Base-by-base conservation (phyloP, 192 early-diverging fungal species). In the Backusella sp. region DNA sequence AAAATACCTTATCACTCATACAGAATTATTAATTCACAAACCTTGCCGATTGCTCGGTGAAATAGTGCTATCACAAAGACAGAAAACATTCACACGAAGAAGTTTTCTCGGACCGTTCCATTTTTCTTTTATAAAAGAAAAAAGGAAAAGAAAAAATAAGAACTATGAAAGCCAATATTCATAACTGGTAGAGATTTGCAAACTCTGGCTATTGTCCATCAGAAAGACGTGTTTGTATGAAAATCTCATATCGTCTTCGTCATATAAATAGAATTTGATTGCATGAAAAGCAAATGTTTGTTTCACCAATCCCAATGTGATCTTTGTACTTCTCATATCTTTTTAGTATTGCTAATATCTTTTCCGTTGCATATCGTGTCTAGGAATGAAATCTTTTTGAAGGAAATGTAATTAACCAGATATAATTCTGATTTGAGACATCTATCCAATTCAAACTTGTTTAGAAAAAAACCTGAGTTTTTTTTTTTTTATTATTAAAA, bases 1-100 rank as follows among this genome's bases (percentile, higher is more conserved):
- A 62, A 62, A 62, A 26, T 62, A 26, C 56, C 56, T 62, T 26
- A 62, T 62, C 56, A 14, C 26, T 12, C 11, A 28, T 62, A 26
- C 23, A 62, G 11, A 28, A 62, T 14, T 28, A n/a, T 62, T 62
- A 62, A 62, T 62, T 23, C 21, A 23, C 56, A 62, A 49, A 26
- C 56, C 56, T 62, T 62, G 56, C 56, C 56, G 56, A 62, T 28
- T 62, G 56, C 56, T 62, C 56, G 56, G 56, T 62, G 56, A 62
- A 62, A 62, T 62, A 9, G 19, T 62, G 23, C 21, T 62, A 62
- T 62, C 56, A 62, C 56, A 62, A 28, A 28, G 56, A 14, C 56
- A 62, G 56, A 62, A 62, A 62, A 62, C 56, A 62, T 62, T 62
- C 56, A 62, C 56, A 62, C 56, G 56, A 62, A 62, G 26, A 12